Percentiles rank a stretch among this genome's conserved stretches.
These are phyloP conservation scores for Ophiostoma sp. DNA, from an alignment of 2,329 filamentous ascomycete genomes.

Conservation along the genomic window DNA sequence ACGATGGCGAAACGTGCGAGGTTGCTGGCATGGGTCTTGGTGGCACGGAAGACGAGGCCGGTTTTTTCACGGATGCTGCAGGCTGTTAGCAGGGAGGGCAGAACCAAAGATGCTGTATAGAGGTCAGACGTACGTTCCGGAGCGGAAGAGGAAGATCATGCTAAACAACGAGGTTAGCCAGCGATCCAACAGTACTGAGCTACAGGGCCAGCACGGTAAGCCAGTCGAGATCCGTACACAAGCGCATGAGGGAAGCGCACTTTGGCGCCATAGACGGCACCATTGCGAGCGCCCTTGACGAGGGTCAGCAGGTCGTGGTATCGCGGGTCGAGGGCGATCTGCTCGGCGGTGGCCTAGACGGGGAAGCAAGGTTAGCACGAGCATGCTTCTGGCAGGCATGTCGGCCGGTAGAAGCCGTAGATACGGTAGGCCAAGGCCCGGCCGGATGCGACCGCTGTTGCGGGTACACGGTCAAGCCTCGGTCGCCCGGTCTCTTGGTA, in stretches of 20 bases:
- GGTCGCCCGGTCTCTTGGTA: not conserved
- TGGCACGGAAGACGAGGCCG: conserved; percentile 74
- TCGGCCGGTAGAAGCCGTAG: not conserved
- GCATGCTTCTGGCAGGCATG: not conserved
- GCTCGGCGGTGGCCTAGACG: conserved; percentile 61
- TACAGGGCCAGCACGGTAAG: too few relatives aligned
- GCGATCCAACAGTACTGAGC: not conserved
- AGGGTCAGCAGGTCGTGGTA: conserved; percentile 81
- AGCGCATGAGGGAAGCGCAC: conserved; percentile 97
- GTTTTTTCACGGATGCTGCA: conserved; percentile 63
- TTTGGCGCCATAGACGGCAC: conserved; percentile 92
- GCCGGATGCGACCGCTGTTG: not conserved
- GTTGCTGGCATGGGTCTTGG: conserved; percentile 83
- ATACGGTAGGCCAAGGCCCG: not conserved
- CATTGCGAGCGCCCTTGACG: conserved; percentile 91
- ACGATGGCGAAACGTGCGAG: conserved; percentile 84
- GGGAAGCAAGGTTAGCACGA: not conserved
- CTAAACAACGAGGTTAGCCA: conserved; percentile 37
- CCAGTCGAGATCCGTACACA: conserved; percentile 42
- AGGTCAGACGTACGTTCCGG: conserved; percentile 61
- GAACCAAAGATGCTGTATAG: not conserved
- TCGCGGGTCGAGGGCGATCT: conserved; percentile 71
- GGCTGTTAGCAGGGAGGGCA: conserved; percentile 17
- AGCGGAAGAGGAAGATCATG: conserved; percentile 96
- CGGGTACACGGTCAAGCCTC: not conserved